Conservation (phyloP, 1,284 basidiomycete species). For the Flammula alnicola region DNA sequence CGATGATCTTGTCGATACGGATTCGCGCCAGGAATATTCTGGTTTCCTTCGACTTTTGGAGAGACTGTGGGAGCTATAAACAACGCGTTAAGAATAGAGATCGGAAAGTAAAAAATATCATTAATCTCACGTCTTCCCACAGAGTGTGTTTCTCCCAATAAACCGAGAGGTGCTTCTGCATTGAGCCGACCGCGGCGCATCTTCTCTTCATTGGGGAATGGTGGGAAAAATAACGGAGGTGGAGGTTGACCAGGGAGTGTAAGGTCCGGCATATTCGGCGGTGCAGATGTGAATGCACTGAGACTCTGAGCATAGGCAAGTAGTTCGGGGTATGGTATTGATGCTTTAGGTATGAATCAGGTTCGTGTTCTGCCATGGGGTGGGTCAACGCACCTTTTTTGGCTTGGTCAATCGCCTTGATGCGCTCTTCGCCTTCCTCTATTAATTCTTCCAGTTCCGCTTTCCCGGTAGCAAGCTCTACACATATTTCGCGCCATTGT, state of each 20-base stretch:
- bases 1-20: slow-evolving; percentile 71
- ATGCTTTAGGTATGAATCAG: slow-evolving; percentile 44
- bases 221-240: slow-evolving; percentile 79
- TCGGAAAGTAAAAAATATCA: slow-evolving; percentile 2
- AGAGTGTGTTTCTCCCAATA: slow-evolving; percentile 77
- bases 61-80: slow-evolving; percentile 59
- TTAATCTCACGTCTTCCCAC: slow-evolving; percentile 69
- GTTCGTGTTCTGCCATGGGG: background rate
- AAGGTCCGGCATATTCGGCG: slow-evolving; percentile 80
- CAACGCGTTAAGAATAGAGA: slow-evolving; percentile 5
- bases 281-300: slow-evolving; percentile 82
- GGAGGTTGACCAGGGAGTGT: slow-evolving; percentile 69
- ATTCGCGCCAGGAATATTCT: slow-evolving; percentile 58
- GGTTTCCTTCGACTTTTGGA: slow-evolving; percentile 53
- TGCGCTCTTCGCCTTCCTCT: slow-evolving; percentile 70
- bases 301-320: slow-evolving; percentile 81
- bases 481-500: slow-evolving; percentile 68
- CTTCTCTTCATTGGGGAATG: slow-evolving; percentile 86
- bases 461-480: slow-evolving; percentile 65
- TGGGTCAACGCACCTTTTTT: slow-evolving; percentile 57
- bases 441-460: slow-evolving; percentile 69
- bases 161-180: slow-evolving; percentile 74
- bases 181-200: slow-evolving; percentile 81
- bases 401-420: slow-evolving; percentile 70
- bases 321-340: slow-evolving; percentile 80